Conservation (phyloP, 768 basidiomycete species). For the Paxillus involutus region DNA sequence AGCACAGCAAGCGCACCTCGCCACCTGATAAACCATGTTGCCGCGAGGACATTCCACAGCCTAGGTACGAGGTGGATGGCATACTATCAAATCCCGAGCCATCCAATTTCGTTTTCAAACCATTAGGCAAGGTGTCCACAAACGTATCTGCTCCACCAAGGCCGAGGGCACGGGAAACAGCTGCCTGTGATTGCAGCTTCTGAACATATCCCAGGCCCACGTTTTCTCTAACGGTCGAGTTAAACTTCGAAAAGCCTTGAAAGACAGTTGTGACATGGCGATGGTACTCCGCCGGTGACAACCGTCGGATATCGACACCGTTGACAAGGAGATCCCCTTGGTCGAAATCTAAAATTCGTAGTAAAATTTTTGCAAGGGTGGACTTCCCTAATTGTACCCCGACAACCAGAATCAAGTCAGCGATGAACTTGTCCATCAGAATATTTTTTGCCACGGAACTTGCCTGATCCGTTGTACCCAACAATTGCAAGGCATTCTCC, state of each 20-base stretch:
- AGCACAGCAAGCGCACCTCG: slow-evolving; percentile 52
- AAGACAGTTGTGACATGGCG: slow-evolving; percentile 77
- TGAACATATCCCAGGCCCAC: slow-evolving; percentile 80
- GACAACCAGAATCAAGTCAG: slow-evolving; percentile 6
- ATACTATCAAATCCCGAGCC: slow-evolving; percentile 57
- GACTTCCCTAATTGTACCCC: slow-evolving; percentile 65
- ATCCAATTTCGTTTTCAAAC: slow-evolving; percentile 73
- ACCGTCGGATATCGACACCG: slow-evolving; percentile 62
- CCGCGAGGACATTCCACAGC: slow-evolving; percentile 33
- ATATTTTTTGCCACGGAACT: slow-evolving; percentile 22
- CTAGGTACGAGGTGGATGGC: slow-evolving; percentile 29
- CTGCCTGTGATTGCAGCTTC: slow-evolving; percentile 53
- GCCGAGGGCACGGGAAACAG: slow-evolving; percentile 63
- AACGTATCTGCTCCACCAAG: slow-evolving; percentile 71
- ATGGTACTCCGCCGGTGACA: slow-evolving; percentile 71
- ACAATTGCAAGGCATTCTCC: slow-evolving; percentile 87
- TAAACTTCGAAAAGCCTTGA: slow-evolving; percentile 83
- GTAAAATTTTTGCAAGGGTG: slow-evolving; percentile 78
- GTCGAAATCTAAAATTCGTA: slow-evolving; percentile 78
- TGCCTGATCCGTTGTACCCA: slow-evolving; percentile 81
- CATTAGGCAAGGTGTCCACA: slow-evolving; percentile 65
- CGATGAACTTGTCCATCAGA: slow-evolving; percentile 5
- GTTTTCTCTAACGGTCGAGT: slow-evolving; percentile 76
- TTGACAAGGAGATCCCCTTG: slow-evolving; percentile 70
- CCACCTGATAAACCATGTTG: slow-evolving; percentile 78